phyloP scores from a whole-genome alignment of 1,139 yeast genomes.

The Insectozyma bohioensis region DNA sequence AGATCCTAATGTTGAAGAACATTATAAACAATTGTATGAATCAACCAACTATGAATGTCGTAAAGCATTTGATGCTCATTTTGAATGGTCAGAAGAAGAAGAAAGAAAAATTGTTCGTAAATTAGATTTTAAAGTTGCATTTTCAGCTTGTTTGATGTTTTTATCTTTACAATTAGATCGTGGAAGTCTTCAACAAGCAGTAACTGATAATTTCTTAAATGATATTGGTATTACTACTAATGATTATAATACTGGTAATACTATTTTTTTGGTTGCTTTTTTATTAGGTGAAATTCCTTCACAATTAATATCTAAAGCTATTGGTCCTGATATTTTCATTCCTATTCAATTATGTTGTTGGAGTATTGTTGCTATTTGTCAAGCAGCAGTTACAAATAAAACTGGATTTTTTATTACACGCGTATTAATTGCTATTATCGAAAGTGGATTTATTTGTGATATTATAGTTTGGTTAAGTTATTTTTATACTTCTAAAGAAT shows the following conservation, averaged over 20 bases:
- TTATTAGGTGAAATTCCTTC: constrained; percentile 35
- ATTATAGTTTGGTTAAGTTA: constrained; percentile 27
- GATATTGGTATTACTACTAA: constrained; percentile 29
- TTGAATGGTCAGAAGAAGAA: constrained; percentile 36
- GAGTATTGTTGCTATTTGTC: constrained; percentile 31
- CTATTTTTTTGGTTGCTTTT: constrained; percentile 28
- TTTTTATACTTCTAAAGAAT: constrained; percentile 28
- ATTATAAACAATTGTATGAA: constrained; percentile 26
- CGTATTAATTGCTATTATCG: constrained; percentile 27
- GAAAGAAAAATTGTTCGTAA: constrained; percentile 27
- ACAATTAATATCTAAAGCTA: constrained; percentile 29
- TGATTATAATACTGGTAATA: constrained; percentile 33
- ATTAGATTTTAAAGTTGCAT: constrained; percentile 27
- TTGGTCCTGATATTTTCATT: constrained; percentile 34
- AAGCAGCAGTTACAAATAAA: constrained; percentile 24
- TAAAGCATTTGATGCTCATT: constrained; percentile 32
- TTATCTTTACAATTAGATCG: constrained; percentile 35
- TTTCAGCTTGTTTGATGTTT: constrained; percentile 31
- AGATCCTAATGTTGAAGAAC: constrained; percentile 13
- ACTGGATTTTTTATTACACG: constrained; percentile 28
- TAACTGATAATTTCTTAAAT: constrained; percentile 29
- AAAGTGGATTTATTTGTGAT: constrained; percentile 36
- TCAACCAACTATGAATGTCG: constrained; percentile 33
- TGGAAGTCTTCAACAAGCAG: constrained; percentile 31
- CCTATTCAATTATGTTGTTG: constrained; percentile 34